Base-by-base conservation (phyloP, 345 rosid genomes). In the Salix dunnii region DNA sequence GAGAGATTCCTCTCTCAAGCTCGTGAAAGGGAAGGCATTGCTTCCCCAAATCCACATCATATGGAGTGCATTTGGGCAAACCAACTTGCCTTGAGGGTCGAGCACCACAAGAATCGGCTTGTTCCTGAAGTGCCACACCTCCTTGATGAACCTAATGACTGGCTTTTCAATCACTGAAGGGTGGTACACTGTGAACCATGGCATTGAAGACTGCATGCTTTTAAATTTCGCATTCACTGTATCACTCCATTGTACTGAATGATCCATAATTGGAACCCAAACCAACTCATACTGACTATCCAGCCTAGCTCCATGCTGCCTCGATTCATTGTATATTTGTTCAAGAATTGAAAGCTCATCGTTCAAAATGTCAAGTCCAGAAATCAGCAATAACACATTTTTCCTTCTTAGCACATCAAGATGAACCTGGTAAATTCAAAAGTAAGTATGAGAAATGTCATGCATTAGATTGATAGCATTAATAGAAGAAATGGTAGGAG, bases 41-140 rank as follows among this genome's bases (percentile, higher is more conserved):
- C 90, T 90, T 30, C 97, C 97, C 97, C 97, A 95, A 83, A 95
- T 93, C 97, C 97, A 95, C 91, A 93, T 95, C 99, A 95, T 95
- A 87, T 95, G 96, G 80, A 95, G 82, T 31, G 99, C 99, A 74
- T 95, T 95, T 6, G 92, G 96, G 85, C 83, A 83, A 25, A 83
- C 93, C 28, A 91, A 93, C 64, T 74, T 90, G 66, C 99, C 99
- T 80, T 91, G 96, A 33, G 93, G 91, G 80, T 95, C 97, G 64
- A 95, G 85, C 78, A 93, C 97, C 33, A 91, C 96, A 40, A 95
- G 94, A 81, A 95, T 90, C 16, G 97, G 96, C 86, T 85, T 90
- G 86, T 86, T 90, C 88, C 89, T 88, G 87, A 90, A 95, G 87
- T 91, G 94, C 97, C 95, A 92, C 43, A 78, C 79, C 76, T 89